These are phyloP conservation scores for Sarocladium strictum DNA, from an alignment of 2,329 filamentous ascomycete species.

Conservation along the genomic window DNA sequence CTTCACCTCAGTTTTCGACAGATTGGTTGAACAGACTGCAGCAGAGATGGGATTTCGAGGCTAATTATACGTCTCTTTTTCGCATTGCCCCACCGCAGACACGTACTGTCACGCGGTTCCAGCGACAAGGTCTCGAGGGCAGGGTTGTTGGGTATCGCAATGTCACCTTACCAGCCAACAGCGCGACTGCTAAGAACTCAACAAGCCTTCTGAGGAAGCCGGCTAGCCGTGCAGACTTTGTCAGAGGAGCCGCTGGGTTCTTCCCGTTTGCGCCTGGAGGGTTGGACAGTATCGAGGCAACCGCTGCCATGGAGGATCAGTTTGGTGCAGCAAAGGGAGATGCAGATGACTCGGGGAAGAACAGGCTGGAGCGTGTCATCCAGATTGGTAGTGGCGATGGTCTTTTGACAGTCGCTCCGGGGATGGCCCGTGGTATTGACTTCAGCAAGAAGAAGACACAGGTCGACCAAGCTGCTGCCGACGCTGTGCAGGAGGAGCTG, in stretches of 20 bases:
- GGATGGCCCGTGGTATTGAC: constrained; percentile 71
- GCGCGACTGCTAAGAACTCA: constrained; percentile 80
- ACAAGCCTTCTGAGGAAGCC: constrained; percentile 85
- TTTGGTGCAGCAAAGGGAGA: constrained; percentile 34
- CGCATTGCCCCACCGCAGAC: constrained; percentile 85
- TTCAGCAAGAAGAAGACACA: constrained; percentile 55
- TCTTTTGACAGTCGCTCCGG: constrained; percentile 75
- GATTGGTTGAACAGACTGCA: constrained; percentile 88
- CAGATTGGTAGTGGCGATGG: constrained; percentile 72
- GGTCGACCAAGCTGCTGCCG: constrained; percentile 54
- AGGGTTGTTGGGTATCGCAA: constrained; percentile 90
- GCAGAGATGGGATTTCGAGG: constrained; percentile 78
- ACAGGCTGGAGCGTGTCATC: constrained; percentile 76
- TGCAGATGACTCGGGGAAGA: constrained; percentile 31
- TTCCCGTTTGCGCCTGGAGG: constrained; percentile 92
- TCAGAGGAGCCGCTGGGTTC: constrained; percentile 86
- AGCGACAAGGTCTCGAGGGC: constrained; percentile 84
- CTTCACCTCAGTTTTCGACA: constrained; percentile 70
- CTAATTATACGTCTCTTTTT: constrained; percentile 79
- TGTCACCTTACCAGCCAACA: constrained; percentile 84
- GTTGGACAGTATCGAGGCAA: constrained; percentile 77
- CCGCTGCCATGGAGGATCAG: constrained; percentile 78
- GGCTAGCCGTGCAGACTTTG: constrained; percentile 81
- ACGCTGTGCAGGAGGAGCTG: constrained; percentile 63
- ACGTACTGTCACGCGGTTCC: constrained; percentile 89